Evolutionary conservation across 306 rosid genomes (phyloP).

Genomic region (Vigna mungo): DNA sequence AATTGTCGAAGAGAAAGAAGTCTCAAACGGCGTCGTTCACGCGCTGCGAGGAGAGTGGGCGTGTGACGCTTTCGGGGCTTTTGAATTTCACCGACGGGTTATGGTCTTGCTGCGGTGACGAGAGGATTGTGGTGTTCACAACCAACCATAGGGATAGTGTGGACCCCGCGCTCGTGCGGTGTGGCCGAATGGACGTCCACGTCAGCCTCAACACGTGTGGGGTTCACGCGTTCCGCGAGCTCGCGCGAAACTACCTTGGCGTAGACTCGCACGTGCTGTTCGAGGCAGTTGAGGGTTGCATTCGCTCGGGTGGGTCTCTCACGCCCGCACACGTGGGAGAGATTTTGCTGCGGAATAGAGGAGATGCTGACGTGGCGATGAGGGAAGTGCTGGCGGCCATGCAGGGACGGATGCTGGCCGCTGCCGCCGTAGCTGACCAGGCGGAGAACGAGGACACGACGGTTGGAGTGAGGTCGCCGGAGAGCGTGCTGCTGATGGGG

Average conservation of each 20-base stretch:
- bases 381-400: constrained; percentile 70
- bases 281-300: constrained; percentile 69
- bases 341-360: constrained; percentile 70
- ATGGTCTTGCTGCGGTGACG: constrained; percentile 92
- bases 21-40: constrained; percentile 34
- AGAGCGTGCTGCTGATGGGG: constrained; percentile 74
- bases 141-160: constrained; percentile 76
- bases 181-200: constrained; percentile 92
- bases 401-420: constrained; percentile 60
- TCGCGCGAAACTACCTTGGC: constrained; percentile 68
- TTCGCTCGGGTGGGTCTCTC: constrained; percentile 70
- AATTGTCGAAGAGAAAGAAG: constrained; percentile 32
- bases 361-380: constrained; percentile 66
- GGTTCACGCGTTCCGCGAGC: constrained; percentile 63
- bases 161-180: constrained; percentile 81
- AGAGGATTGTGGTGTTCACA: constrained; percentile 80
- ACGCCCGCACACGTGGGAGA: constrained; percentile 92
- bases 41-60: constrained; percentile 56
- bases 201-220: constrained; percentile 84
- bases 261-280: constrained; percentile 64
- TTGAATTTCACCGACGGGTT: constrained; percentile 85
- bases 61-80: constrained; percentile 86
- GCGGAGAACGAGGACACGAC: constrained; percentile 49
- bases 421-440: constrained; percentile 36
- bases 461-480: constrained; percentile 66